Conservation (phyloP, 345 rosid species). For the Geranium brycei region DNA sequence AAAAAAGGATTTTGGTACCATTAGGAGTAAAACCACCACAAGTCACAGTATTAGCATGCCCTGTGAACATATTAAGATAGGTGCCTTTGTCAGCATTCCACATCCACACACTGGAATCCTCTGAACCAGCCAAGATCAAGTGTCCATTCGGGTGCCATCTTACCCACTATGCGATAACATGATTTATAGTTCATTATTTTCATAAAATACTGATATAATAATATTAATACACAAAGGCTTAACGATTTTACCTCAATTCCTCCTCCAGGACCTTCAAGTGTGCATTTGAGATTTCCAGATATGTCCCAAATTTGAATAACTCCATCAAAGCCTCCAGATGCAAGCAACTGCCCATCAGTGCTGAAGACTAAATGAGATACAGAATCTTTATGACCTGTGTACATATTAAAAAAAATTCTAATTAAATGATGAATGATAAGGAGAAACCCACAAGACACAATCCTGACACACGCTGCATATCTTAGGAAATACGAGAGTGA, state of each 20-base stretch:
- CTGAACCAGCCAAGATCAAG: conserved; percentile 75
- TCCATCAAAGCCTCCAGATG: conserved; percentile 76
- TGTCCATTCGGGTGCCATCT: conserved; percentile 93
- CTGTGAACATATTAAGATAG: conserved; percentile 58
- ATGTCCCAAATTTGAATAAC: conserved; percentile 63
- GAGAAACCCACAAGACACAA: background rate
- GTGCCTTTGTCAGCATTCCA: conserved; percentile 86
- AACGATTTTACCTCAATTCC: conserved; percentile 54
- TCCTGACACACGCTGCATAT: too few species aligned
- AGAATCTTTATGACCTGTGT: conserved; percentile 74
- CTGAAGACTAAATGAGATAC: conserved; percentile 66
- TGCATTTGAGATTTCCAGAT: conserved; percentile 39
- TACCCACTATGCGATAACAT: conserved; percentile 58
- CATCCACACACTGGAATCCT: conserved; percentile 76
- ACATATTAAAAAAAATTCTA: background rate
- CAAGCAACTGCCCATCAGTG: conserved; percentile 62
- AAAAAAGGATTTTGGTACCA: conserved; percentile 32
- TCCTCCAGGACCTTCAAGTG: conserved; percentile 57
- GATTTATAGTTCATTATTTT: conserved; percentile 6
- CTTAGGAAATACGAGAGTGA: background rate
- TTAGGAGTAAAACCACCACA: conserved; percentile 96
- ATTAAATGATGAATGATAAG: background rate
- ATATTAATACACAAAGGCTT: conserved; percentile 1
- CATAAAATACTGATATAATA: background rate
- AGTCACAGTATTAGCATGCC: conserved; percentile 60